These are phyloP conservation scores for Tuber calosporum DNA, from an alignment of 495 filamentous ascomycete genomes.

Conservation along the genomic window DNA sequence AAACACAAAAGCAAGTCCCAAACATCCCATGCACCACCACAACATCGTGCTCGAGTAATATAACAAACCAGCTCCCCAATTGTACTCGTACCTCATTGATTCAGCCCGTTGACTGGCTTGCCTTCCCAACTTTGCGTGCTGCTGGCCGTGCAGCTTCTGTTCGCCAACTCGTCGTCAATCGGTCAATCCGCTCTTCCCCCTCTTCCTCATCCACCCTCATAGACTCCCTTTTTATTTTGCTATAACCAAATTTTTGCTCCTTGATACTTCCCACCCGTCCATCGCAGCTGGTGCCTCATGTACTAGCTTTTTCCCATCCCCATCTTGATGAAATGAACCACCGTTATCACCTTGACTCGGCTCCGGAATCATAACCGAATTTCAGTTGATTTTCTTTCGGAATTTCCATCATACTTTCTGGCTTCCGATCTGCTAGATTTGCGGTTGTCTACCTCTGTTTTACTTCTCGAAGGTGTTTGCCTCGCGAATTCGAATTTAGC, in stretches of 20 bases:
- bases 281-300: constrained; percentile 25
- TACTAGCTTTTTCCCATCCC: constrained; percentile 15
- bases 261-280: constrained; percentile 22
- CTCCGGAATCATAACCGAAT: constrained; percentile 7
- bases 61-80: background rate
- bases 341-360: constrained; percentile 19
- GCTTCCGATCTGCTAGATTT: constrained; percentile 16
- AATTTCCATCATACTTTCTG: constrained; percentile 17
- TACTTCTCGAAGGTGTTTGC: constrained; percentile 14
- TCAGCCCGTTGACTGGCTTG: constrained; percentile 7
- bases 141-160: constrained; percentile 34
- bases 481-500: constrained; percentile 11
- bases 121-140: constrained; percentile 22
- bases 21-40: background rate
- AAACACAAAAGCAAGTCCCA: constrained; percentile 2
- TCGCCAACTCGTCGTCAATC: constrained; percentile 20
- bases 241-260: constrained; percentile 22
- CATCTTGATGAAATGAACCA: constrained; percentile 36
- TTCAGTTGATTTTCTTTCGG: constrained; percentile 20
- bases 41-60: too few relatives aligned
- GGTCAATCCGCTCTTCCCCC: constrained; percentile 16
- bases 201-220: constrained; percentile 26
- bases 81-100: background rate
- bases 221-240: constrained; percentile 36
- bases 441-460: constrained; percentile 5